Conservation (phyloP, 768 basidiomycete genomes). For the Antrodiella citrinella region DNA sequence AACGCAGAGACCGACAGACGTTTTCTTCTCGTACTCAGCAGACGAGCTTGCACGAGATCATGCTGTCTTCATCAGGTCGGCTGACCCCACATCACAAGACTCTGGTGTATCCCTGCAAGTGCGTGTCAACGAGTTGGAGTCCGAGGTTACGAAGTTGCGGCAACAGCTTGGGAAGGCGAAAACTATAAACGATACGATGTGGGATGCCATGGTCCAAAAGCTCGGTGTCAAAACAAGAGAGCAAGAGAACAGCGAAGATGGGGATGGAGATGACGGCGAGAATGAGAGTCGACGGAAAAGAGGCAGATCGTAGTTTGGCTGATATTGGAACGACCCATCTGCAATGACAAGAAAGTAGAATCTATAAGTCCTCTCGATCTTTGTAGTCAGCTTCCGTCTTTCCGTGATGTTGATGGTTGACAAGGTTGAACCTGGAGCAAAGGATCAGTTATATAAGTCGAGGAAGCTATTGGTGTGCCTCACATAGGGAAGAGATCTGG, state of each 20-base stretch:
- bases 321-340: background rate
- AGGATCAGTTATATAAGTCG: slow-evolving; percentile 7
- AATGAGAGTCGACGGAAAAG: slow-evolving; percentile 8
- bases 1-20: slow-evolving; percentile 13
- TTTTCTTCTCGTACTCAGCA: slow-evolving; percentile 31
- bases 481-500: slow-evolving; percentile 73
- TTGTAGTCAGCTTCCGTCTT: slow-evolving; percentile 76
- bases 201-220: slow-evolving; percentile 75
- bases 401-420: slow-evolving; percentile 84
- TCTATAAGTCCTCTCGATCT: slow-evolving; percentile 18
- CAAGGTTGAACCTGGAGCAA: slow-evolving; percentile 79
- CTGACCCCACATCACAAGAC: slow-evolving; percentile 23
- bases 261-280: slow-evolving; percentile 9
- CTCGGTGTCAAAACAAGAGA: slow-evolving; percentile 39
- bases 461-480: slow-evolving; percentile 18
- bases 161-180: slow-evolving; percentile 78
- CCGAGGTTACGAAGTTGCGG: slow-evolving; percentile 57
- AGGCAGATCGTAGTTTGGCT: slow-evolving; percentile 3
- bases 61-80: slow-evolving; percentile 51
- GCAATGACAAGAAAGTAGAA: slow-evolving; percentile 4
- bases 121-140: slow-evolving; percentile 61
- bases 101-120: slow-evolving; percentile 35
- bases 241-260: slow-evolving; percentile 21
- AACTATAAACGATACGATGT: slow-evolving; percentile 90
- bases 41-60: slow-evolving; percentile 61